phyloP scores from a whole-genome alignment of 2,329 filamentous ascomycete genomes.

The Hirsutella thompsonii region DNA sequence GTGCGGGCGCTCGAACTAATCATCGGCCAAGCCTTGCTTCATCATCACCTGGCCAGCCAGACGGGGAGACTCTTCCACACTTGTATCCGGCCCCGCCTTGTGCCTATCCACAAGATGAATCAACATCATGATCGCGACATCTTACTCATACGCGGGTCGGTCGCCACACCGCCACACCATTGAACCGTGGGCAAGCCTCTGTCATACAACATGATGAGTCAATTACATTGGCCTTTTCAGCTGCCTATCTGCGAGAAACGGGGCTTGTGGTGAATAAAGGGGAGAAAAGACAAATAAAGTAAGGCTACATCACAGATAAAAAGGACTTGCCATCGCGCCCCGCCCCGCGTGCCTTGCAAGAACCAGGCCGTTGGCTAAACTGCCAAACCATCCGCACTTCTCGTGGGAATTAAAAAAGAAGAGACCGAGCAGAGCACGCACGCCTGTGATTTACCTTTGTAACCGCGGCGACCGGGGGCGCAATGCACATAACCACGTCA shows the following conservation, averaged over 20 bases:
- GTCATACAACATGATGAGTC: constrained; percentile 28
- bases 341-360: neutral
- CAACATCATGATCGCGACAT: too few species aligned
- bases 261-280: constrained; percentile 17
- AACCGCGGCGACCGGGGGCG: neutral
- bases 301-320: constrained; percentile 21
- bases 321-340: constrained; percentile 3
- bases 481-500: neutral
- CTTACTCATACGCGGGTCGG: too few species aligned
- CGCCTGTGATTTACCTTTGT: neutral
- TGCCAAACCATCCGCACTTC: constrained; percentile 1
- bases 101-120: too few species aligned
- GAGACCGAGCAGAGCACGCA: constrained; percentile 1
- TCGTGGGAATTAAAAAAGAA: neutral
- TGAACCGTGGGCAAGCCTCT: neutral
- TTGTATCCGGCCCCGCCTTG: too few species aligned
- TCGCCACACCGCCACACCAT: too few species aligned
- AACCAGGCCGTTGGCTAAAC: constrained; percentile 1
- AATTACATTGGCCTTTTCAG: constrained; percentile 33
- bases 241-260: constrained; percentile 18
- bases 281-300: constrained; percentile 10
- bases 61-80: too few species aligned
- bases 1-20: too few species aligned
- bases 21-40: too few species aligned
- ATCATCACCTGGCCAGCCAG: too few species aligned